Evolutionary conservation across 1,284 basidiomycete species (phyloP).

Genomic region (Boletellus deceptivus): DNA sequence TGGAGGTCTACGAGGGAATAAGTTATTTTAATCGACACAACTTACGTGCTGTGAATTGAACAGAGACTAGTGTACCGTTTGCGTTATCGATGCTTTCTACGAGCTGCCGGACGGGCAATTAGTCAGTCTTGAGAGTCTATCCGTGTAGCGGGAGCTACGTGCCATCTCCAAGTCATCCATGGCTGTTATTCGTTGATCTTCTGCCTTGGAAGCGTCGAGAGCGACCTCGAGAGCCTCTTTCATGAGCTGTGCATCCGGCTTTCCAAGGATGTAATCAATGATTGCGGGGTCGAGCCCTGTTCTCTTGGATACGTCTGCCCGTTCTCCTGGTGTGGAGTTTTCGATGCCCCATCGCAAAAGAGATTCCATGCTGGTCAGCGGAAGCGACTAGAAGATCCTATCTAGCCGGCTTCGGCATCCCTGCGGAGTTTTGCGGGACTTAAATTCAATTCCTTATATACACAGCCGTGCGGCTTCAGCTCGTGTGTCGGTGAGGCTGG

Average conservation of each 20-base stretch:
- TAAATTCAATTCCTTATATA: constrained; percentile 3
- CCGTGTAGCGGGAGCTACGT: constrained; percentile 14
- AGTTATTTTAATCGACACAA: not conserved
- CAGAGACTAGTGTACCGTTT: constrained; percentile 56
- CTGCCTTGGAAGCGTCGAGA: constrained; percentile 55
- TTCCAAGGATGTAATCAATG: constrained; percentile 85
- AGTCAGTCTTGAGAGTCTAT: not conserved
- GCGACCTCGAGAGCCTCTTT: constrained; percentile 81
- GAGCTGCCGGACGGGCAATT: constrained; percentile 48
- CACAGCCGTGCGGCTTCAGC: not conserved
- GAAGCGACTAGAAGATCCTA: constrained; percentile 6
- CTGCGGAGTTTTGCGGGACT: constrained; percentile 16
- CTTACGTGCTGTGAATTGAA: not conserved
- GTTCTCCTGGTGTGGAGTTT: constrained; percentile 47
- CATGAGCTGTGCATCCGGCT: constrained; percentile 83
- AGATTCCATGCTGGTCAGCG: constrained; percentile 53
- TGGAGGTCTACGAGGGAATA: constrained; percentile 61
- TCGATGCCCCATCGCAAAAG: constrained; percentile 76
- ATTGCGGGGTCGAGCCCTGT: constrained; percentile 72
- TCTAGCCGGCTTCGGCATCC: constrained; percentile 14
- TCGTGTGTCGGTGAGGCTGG: not conserved
- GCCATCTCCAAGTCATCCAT: constrained; percentile 97
- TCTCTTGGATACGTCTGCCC: constrained; percentile 36
- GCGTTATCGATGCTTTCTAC: constrained; percentile 96
- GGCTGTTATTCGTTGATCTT: constrained; percentile 73